phyloP scores from a whole-genome alignment of 805 yeast species.

The Myxozyma melibiosi region DNA sequence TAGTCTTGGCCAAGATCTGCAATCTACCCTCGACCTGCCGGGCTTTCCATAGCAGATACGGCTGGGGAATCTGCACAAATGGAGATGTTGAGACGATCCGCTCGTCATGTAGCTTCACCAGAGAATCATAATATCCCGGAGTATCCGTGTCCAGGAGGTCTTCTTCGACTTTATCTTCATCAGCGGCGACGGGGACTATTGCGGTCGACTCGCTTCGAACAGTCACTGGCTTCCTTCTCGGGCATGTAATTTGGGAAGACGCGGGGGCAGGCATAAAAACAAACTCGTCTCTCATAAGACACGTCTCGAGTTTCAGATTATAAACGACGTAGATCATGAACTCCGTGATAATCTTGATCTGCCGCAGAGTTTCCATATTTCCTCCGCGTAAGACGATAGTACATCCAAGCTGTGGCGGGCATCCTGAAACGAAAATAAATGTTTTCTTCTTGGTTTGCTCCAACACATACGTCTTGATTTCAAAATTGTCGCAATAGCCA shows the following conservation, averaged over 20 bases:
- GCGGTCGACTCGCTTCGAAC: not conserved
- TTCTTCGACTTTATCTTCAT: not conserved
- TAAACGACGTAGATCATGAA: constrained; percentile 78
- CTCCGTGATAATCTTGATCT: constrained; percentile 76
- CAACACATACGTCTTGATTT: constrained; percentile 65
- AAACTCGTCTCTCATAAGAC: constrained; percentile 70
- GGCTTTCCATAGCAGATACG: constrained; percentile 60
- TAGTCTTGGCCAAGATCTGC: constrained; percentile 38
- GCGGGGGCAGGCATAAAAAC: constrained; percentile 45
- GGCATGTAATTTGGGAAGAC: not conserved
- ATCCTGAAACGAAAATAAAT: constrained; percentile 77
- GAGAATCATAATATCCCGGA: constrained; percentile 39
- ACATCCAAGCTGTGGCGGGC: constrained; percentile 71
- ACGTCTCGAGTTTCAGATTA: constrained; percentile 77
- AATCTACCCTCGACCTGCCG: constrained; percentile 51
- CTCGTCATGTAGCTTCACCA: constrained; percentile 46
- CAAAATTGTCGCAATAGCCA: constrained; percentile 75
- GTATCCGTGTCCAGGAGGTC: not conserved
- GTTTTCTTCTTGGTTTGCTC: constrained; percentile 56
- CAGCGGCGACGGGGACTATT: not conserved
- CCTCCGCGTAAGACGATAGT: constrained; percentile 88
- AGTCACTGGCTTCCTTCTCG: not conserved
- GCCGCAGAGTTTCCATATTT: constrained; percentile 58
- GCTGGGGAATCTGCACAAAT: constrained; percentile 71
- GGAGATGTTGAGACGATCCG: constrained; percentile 82